A percentile compares a stretch with the other conserved stretches of the same genome.
phyloP scores from a whole-genome alignment of 2,329 filamentous ascomycete species.

The Diaporthe eres region DNA sequence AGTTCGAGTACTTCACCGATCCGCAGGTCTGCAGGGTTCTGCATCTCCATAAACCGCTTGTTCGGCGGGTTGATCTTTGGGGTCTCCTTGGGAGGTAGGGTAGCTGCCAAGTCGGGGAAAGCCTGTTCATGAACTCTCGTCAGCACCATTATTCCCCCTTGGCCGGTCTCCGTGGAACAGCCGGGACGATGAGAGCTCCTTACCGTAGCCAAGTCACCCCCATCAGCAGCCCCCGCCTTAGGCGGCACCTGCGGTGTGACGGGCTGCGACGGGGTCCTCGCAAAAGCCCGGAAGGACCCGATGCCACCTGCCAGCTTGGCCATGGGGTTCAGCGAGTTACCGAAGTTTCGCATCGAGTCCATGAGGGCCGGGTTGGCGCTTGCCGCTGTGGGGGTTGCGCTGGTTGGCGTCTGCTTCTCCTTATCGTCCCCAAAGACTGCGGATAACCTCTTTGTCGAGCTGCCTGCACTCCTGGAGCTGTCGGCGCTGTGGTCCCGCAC shows the following conservation, averaged over 20 bases:
- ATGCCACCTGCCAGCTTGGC: slow-evolving; percentile 78
- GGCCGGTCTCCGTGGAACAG: background rate
- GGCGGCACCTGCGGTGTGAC: slow-evolving; percentile 52
- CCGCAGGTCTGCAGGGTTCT: slow-evolving; percentile 78
- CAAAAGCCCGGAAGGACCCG: slow-evolving; percentile 81
- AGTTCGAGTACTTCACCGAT: slow-evolving; percentile 81
- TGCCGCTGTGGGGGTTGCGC: slow-evolving; percentile 47
- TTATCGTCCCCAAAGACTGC: slow-evolving; percentile 65
- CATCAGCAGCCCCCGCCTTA: slow-evolving; percentile 58
- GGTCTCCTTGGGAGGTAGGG: slow-evolving; percentile 67
- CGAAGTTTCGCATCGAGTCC: slow-evolving; percentile 85
- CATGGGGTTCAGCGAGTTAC: slow-evolving; percentile 86
- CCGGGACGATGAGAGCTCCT: slow-evolving; percentile 45
- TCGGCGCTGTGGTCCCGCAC: slow-evolving; percentile 82
- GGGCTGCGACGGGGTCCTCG: slow-evolving; percentile 65
- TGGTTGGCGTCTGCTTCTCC: slow-evolving; percentile 48
- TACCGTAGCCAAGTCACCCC: slow-evolving; percentile 71
- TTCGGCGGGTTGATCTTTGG: slow-evolving; percentile 76
- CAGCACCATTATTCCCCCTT: slow-evolving; percentile 11
- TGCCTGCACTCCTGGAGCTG: slow-evolving; percentile 75
- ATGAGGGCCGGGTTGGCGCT: slow-evolving; percentile 73
- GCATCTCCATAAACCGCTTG: slow-evolving; percentile 79
- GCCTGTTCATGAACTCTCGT: slow-evolving; percentile 56
- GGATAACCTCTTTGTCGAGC: slow-evolving; percentile 63
- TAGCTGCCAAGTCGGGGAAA: slow-evolving; percentile 71